Conservation (phyloP, 352 stramenopile genomes). For the Phytopythium litorale region DNA sequence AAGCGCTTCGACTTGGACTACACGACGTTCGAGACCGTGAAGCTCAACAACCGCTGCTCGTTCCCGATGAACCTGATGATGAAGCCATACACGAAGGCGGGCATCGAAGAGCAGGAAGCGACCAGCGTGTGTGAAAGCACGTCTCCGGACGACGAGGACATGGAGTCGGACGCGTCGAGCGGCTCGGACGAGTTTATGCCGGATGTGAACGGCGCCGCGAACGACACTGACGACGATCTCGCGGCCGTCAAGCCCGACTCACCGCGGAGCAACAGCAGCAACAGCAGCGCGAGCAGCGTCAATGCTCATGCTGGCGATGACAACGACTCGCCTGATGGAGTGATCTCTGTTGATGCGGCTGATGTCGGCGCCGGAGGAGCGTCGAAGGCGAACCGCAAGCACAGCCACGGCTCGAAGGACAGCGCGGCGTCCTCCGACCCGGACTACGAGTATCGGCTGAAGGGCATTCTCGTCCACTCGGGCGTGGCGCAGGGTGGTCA, state of each 20-base stretch:
- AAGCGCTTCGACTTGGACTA: conserved; percentile 99
- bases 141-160: conserved; percentile 41
- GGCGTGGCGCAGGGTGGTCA: conserved; percentile 98
- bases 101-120: conserved; percentile 91
- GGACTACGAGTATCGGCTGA: conserved; percentile 97
- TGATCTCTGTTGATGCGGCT: neutral
- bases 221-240: conserved; percentile 6
- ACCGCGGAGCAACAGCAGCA: conserved; percentile 11
- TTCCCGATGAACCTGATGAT: conserved; percentile 98
- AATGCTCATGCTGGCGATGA: conserved; percentile 11
- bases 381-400: neutral
- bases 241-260: conserved; percentile 4
- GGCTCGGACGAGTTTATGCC: conserved; percentile 62
- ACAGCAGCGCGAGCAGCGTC: conserved; percentile 7
- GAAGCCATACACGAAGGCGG: conserved; percentile 97
- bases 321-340: neutral
- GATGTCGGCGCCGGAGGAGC: neutral
- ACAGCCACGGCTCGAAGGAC: conserved; percentile 5
- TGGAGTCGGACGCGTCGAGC: conserved; percentile 44
- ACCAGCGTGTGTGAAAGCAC: conserved; percentile 31
- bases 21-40: conserved; percentile 99
- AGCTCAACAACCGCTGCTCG: conserved; percentile 97
- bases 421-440: conserved; percentile 51
- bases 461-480: conserved; percentile 97
- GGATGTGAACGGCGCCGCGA: conserved; percentile 25